Conservation (phyloP, 2,329 filamentous ascomycete species). For the Xylariaceae sp. region DNA sequence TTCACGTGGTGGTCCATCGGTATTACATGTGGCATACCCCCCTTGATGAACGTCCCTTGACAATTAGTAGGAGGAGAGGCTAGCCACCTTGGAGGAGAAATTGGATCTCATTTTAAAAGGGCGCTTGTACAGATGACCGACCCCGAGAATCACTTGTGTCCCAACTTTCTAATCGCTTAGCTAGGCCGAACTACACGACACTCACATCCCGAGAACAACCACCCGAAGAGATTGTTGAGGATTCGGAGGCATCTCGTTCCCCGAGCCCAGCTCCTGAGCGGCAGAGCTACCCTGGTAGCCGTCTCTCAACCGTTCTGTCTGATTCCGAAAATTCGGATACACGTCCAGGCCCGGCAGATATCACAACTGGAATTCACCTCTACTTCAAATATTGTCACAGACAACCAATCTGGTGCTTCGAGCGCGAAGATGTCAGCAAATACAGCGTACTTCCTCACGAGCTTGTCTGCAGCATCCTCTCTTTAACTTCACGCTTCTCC, state of each 20-base stretch:
- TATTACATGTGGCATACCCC: constrained; percentile 24
- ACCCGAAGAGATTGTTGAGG: constrained; percentile 10
- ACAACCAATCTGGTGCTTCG: constrained; percentile 31
- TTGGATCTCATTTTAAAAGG: constrained; percentile 30
- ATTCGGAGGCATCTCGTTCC: constrained; percentile 17
- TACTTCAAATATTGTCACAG: constrained; percentile 32
- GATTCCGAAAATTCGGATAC: constrained; percentile 25
- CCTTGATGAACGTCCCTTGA: constrained; percentile 24
- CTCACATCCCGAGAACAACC: constrained; percentile 10
- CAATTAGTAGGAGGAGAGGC: constrained; percentile 28
- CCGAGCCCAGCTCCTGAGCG: constrained; percentile 11
- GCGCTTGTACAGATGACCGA: constrained; percentile 17
- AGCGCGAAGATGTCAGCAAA: constrained; percentile 27
- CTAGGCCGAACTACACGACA: constrained; percentile 22
- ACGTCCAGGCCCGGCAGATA: constrained; percentile 24
- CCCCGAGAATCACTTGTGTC: background rate
- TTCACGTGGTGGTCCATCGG: constrained; percentile 27
- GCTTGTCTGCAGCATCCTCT: constrained; percentile 29
- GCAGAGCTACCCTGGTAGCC: constrained; percentile 7
- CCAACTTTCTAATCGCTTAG: constrained; percentile 16
- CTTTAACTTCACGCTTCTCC: constrained; percentile 26
- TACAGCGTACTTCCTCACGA: constrained; percentile 27
- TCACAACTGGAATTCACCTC: constrained; percentile 24
- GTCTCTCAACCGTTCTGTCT: constrained; percentile 10
- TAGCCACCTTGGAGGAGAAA: constrained; percentile 30